These are phyloP conservation scores for Geotrichum aggregatum DNA, from an alignment of 1,139 yeast species.

Conservation along the genomic window DNA sequence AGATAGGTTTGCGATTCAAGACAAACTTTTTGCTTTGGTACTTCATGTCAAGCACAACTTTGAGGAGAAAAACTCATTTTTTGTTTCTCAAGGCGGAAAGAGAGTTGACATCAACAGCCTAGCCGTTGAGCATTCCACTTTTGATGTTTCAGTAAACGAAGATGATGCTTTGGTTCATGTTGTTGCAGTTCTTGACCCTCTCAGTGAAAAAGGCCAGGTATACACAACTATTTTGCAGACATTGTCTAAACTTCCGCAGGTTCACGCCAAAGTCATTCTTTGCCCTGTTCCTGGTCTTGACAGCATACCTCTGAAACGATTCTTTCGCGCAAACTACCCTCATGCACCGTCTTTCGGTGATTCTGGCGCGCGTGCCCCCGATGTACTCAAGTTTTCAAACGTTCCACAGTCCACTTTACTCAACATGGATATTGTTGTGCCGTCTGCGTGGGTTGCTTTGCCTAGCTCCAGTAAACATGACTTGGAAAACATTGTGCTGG, in stretches of 20 bases:
- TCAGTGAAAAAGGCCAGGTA: constrained; percentile 63
- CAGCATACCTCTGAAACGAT: constrained; percentile 52
- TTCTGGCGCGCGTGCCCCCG: constrained; percentile 21
- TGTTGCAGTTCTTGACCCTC: constrained; percentile 64
- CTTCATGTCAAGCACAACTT: constrained; percentile 24
- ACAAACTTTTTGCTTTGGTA: constrained; percentile 29
- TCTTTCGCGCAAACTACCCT: constrained; percentile 51
- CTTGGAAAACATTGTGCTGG: constrained; percentile 17
- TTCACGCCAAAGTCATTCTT: constrained; percentile 50
- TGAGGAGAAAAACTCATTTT: constrained; percentile 23
- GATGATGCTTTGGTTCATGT: constrained; percentile 42
- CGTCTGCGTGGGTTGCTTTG: constrained; percentile 60
- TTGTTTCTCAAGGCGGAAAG: constrained; percentile 10
- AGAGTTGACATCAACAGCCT: constrained; percentile 26
- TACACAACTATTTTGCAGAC: constrained; percentile 50
- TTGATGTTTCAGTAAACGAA: constrained; percentile 27
- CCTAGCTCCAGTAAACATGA: constrained; percentile 17
- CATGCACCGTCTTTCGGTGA: constrained; percentile 43
- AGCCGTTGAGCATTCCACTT: constrained; percentile 24
- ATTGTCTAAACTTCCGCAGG: constrained; percentile 40
- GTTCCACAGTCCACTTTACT: constrained; percentile 52
- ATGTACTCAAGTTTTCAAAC: constrained; percentile 31
- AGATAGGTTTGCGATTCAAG: constrained; percentile 25
- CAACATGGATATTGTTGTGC: constrained; percentile 58
- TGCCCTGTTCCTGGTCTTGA: constrained; percentile 52